Base-by-base conservation (phyloP, 306 rosid species). In the Citrullus amarus region DNA sequence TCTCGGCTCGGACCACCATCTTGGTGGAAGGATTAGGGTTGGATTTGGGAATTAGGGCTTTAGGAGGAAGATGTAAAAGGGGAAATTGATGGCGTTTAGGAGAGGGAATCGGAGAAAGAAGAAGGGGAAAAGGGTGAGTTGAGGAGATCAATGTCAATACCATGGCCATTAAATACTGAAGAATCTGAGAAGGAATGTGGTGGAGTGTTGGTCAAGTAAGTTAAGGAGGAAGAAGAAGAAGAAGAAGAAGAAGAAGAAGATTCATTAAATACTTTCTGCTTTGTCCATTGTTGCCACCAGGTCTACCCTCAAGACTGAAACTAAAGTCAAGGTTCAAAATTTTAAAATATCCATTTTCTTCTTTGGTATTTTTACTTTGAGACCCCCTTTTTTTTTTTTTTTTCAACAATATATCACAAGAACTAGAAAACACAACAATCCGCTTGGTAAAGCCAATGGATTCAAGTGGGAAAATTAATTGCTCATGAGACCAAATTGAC, bases 1-100 rank as follows among this genome's bases (percentile, higher is more conserved):
- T 85, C 82, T 79, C 59, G 56, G 85, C 88, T 54, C 62, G 79
- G n/a, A 79, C 39, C 44, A 60, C 54, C 88, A 81, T 89, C 32
- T 73, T 80, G 20, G 34, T 17, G 79, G 74, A 25, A 48, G 61
- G 81, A 20, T 13, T 48, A 11, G 80, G 78, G 78, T 41, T 50
- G 8, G 75, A 38, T 71, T 61, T 82, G 67, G 59, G 17, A 55
- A 79, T 53, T 46, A 51, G 78, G 72, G 77, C 51, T 66, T 75
- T 57, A 3, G 14, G 38, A 22, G 75, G 80, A 3, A 83, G 67
- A 79, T 63, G 41, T 15, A 51, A 18, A 44, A 32, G 61, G 12
- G 84, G 39, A 17, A 76, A 77, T 2, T 60, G 81, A 60, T 25
- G 82, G 78, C 57, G 73, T 67, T 78, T 82, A 17, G 65, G 73